Evolutionary conservation across 208 protist genomes (phyloP), one percentile per base, ranked within the genome.

Genomic region (Spironucleus salmonicida): DNA sequence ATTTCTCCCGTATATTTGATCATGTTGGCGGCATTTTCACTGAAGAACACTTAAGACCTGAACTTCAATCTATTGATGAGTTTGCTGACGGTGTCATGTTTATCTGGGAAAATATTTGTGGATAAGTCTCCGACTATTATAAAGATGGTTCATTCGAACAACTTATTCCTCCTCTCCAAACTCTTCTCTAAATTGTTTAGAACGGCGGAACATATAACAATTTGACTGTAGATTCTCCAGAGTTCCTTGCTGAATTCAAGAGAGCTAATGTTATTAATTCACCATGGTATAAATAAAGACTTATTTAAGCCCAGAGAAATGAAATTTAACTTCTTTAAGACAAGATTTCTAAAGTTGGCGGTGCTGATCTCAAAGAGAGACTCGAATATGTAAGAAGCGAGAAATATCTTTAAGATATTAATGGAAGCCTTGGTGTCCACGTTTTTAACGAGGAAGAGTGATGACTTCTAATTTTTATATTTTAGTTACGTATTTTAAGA

Each of bases 401-500:
- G 38, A 38, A 67, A 30, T 67, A 67, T 38, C 61, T 67, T 30
- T 23, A 74, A 29, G 66, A 39, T 74, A 9, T 74, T 11, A 30
- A 30, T 29, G 66, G 66, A 19, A 74, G 9, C 7, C n/a, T 74
- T 74, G 66, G 66, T 57, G 66, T 74, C 13, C 32, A 74, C 11
- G 66, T 74, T n/a, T 74, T 15, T 15, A 30, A 15, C 15, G 34
- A 67, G 26, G 29, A 58, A 58, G 53, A 58, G 15, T 58, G 53
- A 58, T n/a, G n/a, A n/a, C n/a, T n/a, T n/a, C n/a, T n/a, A n/a
- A n/a, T n/a, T n/a, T n/a, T n/a, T 85, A 94, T 92, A 62, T 97
- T 92, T 41, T 91, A 91, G 80, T 96, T 90, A 53, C 91, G 96
- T n/a, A n/a, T n/a, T n/a, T n/a, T n/a, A n/a, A n/a, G n/a, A n/a